Evolutionary conservation across 2,329 filamentous ascomycete genomes (phyloP).

Genomic region (Xylaria sp.): DNA sequence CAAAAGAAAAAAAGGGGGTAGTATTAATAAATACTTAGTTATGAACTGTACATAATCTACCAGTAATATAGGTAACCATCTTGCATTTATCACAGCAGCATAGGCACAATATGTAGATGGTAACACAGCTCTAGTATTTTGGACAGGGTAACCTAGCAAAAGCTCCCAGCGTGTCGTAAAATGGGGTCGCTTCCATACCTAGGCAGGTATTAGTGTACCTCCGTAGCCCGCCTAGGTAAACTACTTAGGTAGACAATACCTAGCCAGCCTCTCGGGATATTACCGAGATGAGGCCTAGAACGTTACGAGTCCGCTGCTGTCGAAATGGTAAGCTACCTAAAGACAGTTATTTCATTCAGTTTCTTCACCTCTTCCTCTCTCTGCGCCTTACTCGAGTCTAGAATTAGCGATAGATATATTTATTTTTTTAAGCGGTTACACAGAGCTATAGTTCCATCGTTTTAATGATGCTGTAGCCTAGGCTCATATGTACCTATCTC

Average conservation of each 20-base stretch:
- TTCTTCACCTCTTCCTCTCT: neutral
- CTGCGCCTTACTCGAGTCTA: neutral
- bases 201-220: neutral
- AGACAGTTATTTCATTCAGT: neutral
- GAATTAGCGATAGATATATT: neutral
- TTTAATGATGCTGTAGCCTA: neutral
- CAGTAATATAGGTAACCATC: neutral
- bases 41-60: neutral
- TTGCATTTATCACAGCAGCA: neutral
- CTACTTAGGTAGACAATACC: neutral
- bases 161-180: neutral
- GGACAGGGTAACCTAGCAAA: slow-evolving; percentile 5
- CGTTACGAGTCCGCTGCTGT: neutral
- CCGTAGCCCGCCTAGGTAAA: neutral
- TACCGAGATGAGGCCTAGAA: slow-evolving; percentile 3
- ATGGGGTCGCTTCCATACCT: neutral
- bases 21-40: neutral
- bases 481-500: neutral
- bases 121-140: neutral
- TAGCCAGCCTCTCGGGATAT: neutral
- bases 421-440: neutral
- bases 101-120: neutral
- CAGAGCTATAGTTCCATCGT: neutral
- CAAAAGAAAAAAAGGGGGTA: neutral
- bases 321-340: neutral